Evolutionary conservation across 2,329 filamentous ascomycete genomes (phyloP), one percentile per base, ranked within the genome.

Genomic region (Trichoderma oligosporum): DNA sequence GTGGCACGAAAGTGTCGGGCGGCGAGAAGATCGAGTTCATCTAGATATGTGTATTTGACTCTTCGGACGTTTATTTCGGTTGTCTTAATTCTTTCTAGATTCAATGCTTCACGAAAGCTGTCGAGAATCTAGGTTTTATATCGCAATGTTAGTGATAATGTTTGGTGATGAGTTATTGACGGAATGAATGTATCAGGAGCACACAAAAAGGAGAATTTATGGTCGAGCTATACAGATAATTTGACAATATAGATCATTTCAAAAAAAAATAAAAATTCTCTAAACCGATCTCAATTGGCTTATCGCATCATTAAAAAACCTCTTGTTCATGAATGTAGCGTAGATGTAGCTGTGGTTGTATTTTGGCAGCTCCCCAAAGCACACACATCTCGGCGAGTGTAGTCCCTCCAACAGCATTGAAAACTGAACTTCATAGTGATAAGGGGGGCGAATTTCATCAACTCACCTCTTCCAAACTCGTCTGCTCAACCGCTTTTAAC

Each of bases 401-500:
- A 18, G 45, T 20, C 41, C n/a, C n/a, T n/a, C n/a, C n/a, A n/a
- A n/a, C 25, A 39, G 18, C 33, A 39, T 39, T 31, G 11, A 14
- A 8, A n/a, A 41, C 38, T 24, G 18, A 41, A 14, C 38, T 16
- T 25, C 12, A 36, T 29, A 36, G 39, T n/a, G 39, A 38, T 29
- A 45, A n/a, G n/a, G 11, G 27, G 38, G 8, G 25, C 41, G 14
- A 9, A 41, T 29, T 44, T 18, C 36, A 41, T 35, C n/a, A 38
- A 71, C 74, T 72, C 66, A 86, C 84, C 76, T 85, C 79, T 66
- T 86, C 82, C 38, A 86, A 71, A 66, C 73, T 84, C 59, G 71
- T 73, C 68, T 82, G 79, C 63, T 83, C 80, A 49, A 85, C 71
- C 65, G 85, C 82, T 3, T 70, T 73, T 46, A 87, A 68, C 56